phyloP scores from a whole-genome alignment of 176 grass and related monocot genomes.

The Triticum timopheevii region DNA sequence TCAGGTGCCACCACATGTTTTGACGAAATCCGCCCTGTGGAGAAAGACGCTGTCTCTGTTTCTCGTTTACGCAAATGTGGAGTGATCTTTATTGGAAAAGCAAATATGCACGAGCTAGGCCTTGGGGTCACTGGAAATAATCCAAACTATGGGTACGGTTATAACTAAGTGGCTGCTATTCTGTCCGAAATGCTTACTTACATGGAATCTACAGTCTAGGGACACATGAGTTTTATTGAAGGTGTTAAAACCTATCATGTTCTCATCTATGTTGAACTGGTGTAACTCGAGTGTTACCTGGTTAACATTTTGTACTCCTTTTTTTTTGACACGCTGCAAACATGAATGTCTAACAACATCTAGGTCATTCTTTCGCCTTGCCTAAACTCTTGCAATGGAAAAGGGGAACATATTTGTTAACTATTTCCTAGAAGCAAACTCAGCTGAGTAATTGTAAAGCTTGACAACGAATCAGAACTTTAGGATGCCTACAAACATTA shows the following conservation, averaged over 20 bases:
- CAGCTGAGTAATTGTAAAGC: neutral
- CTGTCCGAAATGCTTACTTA: neutral
- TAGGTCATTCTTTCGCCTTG: neutral
- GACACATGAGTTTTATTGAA: neutral
- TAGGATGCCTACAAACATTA: neutral
- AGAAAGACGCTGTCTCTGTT: constrained; percentile 73
- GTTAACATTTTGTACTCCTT: neutral
- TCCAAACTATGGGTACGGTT: constrained; percentile 86
- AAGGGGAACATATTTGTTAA: neutral
- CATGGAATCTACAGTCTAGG: neutral
- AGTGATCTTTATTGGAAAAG: constrained; percentile 92
- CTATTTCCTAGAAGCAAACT: constrained; percentile 10
- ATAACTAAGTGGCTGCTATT: neutral
- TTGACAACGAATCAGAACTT: neutral
- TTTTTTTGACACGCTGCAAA: neutral
- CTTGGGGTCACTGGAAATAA: constrained; percentile 97
- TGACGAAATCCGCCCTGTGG: constrained; percentile 58
- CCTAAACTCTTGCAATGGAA: neutral
- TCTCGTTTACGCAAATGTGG: constrained; percentile 84
- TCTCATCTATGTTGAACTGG: neutral
- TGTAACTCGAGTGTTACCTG: neutral
- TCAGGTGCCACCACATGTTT: constrained; percentile 86
- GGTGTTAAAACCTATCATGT: neutral
- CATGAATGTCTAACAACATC: neutral
- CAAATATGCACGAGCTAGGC: constrained; percentile 98